Conservation (phyloP, 2,329 filamentous ascomycete species). For the Penicillium sp. region DNA sequence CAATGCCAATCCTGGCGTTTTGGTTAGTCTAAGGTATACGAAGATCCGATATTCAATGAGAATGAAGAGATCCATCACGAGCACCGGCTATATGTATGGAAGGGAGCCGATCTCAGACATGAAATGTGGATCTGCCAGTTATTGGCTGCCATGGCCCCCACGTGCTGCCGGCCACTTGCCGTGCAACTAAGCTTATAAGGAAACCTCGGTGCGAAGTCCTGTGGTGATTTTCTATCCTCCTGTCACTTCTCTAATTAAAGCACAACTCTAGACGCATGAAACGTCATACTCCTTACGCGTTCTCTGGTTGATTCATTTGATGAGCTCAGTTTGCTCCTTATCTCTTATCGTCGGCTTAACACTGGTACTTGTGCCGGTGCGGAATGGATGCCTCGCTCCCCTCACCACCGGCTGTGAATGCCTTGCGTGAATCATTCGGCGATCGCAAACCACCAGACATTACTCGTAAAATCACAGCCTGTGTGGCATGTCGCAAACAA, state of each 20-base stretch:
- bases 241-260: not conserved
- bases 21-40: not conserved
- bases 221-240: not conserved
- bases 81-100: not conserved
- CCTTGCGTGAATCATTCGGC: slow-evolving; percentile 35
- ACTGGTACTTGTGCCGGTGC: not conserved
- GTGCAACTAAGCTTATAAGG: slow-evolving; percentile 5
- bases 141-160: slow-evolving; percentile 7
- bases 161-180: slow-evolving; percentile 7
- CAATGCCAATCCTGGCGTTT: not conserved
- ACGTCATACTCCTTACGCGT: not conserved
- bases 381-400: slow-evolving; percentile 2
- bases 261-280: not conserved
- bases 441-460: slow-evolving; percentile 38
- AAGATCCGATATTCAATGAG: not conserved
- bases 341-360: not conserved
- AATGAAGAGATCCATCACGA: not conserved
- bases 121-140: slow-evolving; percentile 1
- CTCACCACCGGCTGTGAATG: slow-evolving; percentile 2
- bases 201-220: slow-evolving; percentile 19
- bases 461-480: slow-evolving; percentile 33
- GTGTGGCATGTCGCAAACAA: slow-evolving; percentile 32
- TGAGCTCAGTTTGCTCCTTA: not conserved
- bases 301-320: not conserved
- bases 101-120: not conserved